Percentiles rank a stretch among this genome's conserved stretches.
phyloP scores from a whole-genome alignment of 2,329 filamentous ascomycete species.

The Cladophialophora yegresii region DNA sequence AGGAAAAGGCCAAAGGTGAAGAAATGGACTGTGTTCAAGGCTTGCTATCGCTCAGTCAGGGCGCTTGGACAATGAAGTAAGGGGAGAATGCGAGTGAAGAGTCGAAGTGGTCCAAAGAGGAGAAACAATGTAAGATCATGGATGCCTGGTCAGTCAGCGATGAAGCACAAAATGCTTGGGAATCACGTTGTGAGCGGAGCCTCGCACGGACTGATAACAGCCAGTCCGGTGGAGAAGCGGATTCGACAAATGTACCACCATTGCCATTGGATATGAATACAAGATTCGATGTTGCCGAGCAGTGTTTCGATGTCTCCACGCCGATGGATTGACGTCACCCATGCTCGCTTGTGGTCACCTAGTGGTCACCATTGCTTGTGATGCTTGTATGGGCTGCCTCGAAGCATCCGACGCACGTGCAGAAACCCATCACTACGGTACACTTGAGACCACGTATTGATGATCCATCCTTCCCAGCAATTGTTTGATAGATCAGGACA shows the following conservation, averaged over 20 bases:
- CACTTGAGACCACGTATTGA: background rate
- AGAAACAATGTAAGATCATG: slow-evolving; percentile 2
- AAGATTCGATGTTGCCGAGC: background rate
- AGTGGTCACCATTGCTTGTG: background rate
- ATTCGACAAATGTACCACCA: slow-evolving; percentile 12
- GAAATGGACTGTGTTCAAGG: slow-evolving; percentile 89
- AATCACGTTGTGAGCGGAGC: background rate
- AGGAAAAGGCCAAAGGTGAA: slow-evolving; percentile 63
- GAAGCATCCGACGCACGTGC: background rate
- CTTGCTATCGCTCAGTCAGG: slow-evolving; percentile 84
- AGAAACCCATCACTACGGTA: background rate
- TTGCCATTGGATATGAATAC: slow-evolving; percentile 9
- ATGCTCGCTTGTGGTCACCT: background rate
- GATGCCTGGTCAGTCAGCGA: background rate
- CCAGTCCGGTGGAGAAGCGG: slow-evolving; percentile 5
- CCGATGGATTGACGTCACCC: background rate
- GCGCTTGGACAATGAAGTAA: slow-evolving; percentile 70
- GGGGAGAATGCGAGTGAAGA: background rate
- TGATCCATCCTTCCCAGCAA: background rate
- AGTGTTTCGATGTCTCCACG: background rate
- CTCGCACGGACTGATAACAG: slow-evolving; percentile 14
- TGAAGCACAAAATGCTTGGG: slow-evolving; percentile 1
- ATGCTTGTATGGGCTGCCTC: background rate
- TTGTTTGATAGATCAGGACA: background rate
- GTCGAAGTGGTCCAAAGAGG: background rate